Base-by-base conservation (phyloP, 2,329 filamentous ascomycete species). In the Sporothrix phasma region DNA sequence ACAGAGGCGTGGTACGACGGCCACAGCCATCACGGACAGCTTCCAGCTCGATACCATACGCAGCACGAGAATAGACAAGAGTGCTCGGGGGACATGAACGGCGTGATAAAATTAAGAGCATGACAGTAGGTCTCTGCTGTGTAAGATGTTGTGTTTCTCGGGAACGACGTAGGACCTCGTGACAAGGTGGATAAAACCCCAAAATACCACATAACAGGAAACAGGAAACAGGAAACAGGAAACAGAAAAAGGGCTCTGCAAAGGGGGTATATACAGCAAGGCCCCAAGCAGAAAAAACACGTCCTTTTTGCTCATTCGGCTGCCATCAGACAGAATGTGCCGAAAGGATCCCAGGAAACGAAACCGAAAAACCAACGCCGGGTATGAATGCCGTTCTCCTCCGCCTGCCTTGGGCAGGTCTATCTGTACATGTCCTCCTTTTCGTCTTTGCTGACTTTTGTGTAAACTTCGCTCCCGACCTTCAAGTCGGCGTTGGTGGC, bases 391-490 rank as follows among this genome's bases (percentile, higher is more conserved):
- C 61, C 47, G 11, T 37, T 39, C 6, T 34, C 4, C 10, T 29
- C 31, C 29, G 61, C 43, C 53, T 26, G 3, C 17, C 11, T 19
- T 19, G 51, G 34, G 51, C n/a, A 39, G 51, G 22, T 62, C 46
- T 62, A 62, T 62, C 60, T 53, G 60, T 62, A 62, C 60, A 62
- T 26, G n/a, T 47, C 19, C 43, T 47, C 46, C n/a, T 37, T 39
- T 19, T 45, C 56, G 24, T 19, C 24, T 17, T 26, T 60, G 41
- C 11, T 49, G n/a, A 31, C 6, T 29, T 2, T 59, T 45, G 19
- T 45, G 8, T n/a, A 61, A 62, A 51, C 41, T 22, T 51, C 11
- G 24, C 24, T 43, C 37, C 62, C 11, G 37, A 54, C 64, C 58
- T 58, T 64, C 62, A 58, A 17, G 3, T 6, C 19, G 31, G 17